phyloP scores from a whole-genome alignment of 768 basidiomycete genomes.

The Inosperma sp. region DNA sequence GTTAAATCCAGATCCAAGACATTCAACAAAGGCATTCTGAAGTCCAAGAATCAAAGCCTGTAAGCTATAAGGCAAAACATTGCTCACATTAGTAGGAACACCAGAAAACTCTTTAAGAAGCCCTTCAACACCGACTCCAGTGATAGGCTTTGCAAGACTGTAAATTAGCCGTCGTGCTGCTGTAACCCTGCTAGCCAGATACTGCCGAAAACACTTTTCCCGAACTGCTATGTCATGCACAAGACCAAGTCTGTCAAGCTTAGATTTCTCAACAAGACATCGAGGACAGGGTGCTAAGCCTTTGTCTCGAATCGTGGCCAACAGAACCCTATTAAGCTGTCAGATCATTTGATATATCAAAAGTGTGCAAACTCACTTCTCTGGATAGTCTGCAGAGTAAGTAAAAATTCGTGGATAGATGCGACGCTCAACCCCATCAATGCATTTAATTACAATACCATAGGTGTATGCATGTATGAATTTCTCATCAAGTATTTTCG shows the following conservation, averaged over 20 bases:
- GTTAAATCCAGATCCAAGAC: constrained; percentile 21
- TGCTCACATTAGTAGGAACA: constrained; percentile 19
- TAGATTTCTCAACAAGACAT: constrained; percentile 23
- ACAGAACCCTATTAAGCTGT: constrained; percentile 11
- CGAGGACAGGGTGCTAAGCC: constrained; percentile 34
- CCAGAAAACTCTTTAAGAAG: constrained; percentile 14
- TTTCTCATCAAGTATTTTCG: constrained; percentile 13
- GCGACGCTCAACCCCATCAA: constrained; percentile 27
- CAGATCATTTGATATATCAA: not conserved
- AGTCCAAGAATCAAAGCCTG: not conserved
- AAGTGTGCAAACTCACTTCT: constrained; percentile 30
- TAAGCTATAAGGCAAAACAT: not conserved
- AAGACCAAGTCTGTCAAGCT: constrained; percentile 28
- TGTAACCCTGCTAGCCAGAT: not conserved
- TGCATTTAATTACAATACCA: constrained; percentile 29
- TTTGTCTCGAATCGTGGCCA: constrained; percentile 27
- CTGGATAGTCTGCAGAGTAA: constrained; percentile 21
- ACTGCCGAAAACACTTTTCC: constrained; percentile 6
- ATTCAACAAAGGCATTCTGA: constrained; percentile 32
- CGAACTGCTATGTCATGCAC: constrained; percentile 14
- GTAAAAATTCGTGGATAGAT: constrained; percentile 27
- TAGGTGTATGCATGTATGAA: constrained; percentile 21
- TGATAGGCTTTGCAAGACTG: not conserved
- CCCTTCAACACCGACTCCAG: constrained; percentile 10
- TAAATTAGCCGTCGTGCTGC: constrained; percentile 3